Base-by-base conservation (phyloP, 2,329 filamentous ascomycete species). In the Penicillium digitatum region DNA sequence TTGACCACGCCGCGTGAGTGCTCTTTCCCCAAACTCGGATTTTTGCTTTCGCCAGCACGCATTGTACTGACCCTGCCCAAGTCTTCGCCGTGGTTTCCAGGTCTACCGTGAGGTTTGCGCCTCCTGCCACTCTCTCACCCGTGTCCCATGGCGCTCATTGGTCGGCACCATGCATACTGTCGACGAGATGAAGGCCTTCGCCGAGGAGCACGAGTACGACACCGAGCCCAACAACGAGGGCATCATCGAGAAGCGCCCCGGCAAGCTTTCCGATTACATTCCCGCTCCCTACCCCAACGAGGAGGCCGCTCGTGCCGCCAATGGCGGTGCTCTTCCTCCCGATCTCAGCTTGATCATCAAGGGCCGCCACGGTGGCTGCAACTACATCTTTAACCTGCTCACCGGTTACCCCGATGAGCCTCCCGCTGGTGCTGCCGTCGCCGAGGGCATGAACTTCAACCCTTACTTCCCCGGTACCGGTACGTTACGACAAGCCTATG, bases 381-480 rank as follows among this genome's bases (percentile, higher is more conserved):
- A 99, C 81, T 99, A 99, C 84, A 90, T 99, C 80, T 99, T 97
- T 85, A 90, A 82, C 76, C 83, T 99, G 76, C 81, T 99, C 72
- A 99, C 94, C 54, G 94, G 94, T 67, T 99, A 99, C 79, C 94
- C 94, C 58, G 94, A 99, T 66, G 94, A 99, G 79, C 83, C 90
- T 57, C 94, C 94, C 51, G 90, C 94, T 48, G 94, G 94, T 74
- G 91, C 89, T 60, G 80, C 83, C 68, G 88, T 99, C 57, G 87
- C 86, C 68, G 85, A 87, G 59, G 94, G 94, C 71, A 87, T 99
- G 78, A 96, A 97, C 87, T 99, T 99, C 86, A 99, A 99, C 85
- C 94, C 94, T 58, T 99, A 96, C 84, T 99, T 99, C 87, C 94
- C 94, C 55, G 94, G 94, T 73, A 97, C 94, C 67, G 93, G 93